Evolutionary conservation across 805 yeast genomes (phyloP).

Genomic region (Debaryomyces tyrocola): DNA sequence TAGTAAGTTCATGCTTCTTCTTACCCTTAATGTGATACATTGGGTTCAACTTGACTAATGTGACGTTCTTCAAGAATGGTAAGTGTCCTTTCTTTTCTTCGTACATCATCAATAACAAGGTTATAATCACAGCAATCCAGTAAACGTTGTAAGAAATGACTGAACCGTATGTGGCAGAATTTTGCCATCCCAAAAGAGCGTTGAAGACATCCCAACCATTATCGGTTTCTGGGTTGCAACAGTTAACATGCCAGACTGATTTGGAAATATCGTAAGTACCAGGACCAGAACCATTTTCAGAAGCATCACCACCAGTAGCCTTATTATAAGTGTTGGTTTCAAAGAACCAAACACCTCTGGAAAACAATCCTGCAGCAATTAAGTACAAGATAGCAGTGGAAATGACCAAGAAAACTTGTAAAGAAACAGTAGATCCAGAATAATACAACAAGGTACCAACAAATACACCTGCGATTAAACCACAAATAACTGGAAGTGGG

Average conservation of each 20-base stretch:
- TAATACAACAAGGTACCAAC: constrained; percentile 75
- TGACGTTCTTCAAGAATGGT: constrained; percentile 58
- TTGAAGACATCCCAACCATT: constrained; percentile 98
- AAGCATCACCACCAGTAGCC: constrained; percentile 89
- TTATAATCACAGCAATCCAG: constrained; percentile 69
- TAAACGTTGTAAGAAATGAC: constrained; percentile 84
- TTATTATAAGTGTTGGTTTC: constrained; percentile 65
- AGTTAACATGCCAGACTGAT: constrained; percentile 94
- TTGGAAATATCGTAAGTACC: constrained; percentile 84
- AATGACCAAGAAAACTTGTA: constrained; percentile 81
- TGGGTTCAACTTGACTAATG: constrained; percentile 57
- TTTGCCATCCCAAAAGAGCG: constrained; percentile 95
- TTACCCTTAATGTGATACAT: constrained; percentile 69
- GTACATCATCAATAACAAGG: constrained; percentile 62
- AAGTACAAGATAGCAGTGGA: constrained; percentile 89
- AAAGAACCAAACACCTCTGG: constrained; percentile 90
- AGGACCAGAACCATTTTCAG: constrained; percentile 91
- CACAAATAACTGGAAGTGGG: constrained; percentile 91
- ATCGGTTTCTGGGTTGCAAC: constrained; percentile 91
- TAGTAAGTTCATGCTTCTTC: constrained; percentile 47
- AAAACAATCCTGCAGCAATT: constrained; percentile 89
- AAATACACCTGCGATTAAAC: constrained; percentile 72
- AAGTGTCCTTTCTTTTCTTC: constrained; percentile 85
- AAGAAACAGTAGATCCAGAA: constrained; percentile 79
- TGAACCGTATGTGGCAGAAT: constrained; percentile 91